A percentile compares a stretch with the other conserved stretches of the same genome.
These are phyloP conservation scores for Hygrocybe coccinea DNA, from an alignment of 768 basidiomycete genomes.

Conservation along the genomic window DNA sequence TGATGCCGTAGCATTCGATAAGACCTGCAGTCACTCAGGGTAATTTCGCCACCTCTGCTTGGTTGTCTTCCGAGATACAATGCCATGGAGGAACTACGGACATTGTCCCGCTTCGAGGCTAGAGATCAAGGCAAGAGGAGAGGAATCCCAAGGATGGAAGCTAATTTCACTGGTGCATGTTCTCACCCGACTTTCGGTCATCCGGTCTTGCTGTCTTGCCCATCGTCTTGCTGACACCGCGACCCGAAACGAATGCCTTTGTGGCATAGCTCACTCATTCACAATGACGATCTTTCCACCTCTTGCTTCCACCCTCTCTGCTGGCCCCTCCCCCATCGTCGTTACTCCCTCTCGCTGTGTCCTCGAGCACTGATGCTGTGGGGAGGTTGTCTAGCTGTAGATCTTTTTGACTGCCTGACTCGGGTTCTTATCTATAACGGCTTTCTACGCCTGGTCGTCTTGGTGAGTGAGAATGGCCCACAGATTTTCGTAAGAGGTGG, in stretches of 20 bases:
- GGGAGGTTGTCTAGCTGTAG: too few species aligned
- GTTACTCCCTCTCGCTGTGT: too few species aligned
- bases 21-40: conserved; percentile 52
- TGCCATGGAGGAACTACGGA: background rate
- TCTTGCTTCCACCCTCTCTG: too few species aligned
- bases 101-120: conserved; percentile 29
- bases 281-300: too few species aligned
- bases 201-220: conserved; percentile 45
- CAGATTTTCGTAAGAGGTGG: too few species aligned
- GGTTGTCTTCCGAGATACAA: background rate
- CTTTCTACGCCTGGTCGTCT: too few species aligned
- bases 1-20: conserved; percentile 50
- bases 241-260: conserved; percentile 37
- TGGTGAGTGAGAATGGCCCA: too few species aligned
- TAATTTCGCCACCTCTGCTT: conserved; percentile 30
- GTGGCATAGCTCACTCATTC: conserved; percentile 30
- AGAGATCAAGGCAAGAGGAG: conserved; percentile 31
- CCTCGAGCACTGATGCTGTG: too few species aligned
- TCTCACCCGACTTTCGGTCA: conserved; percentile 27
- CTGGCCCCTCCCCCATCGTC: too few species aligned
- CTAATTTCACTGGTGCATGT: conserved; percentile 30
- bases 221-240: conserved; percentile 41
- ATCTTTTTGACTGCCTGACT: too few species aligned
- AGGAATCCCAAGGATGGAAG: too few species aligned
- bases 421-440: too few species aligned